A percentile compares a stretch with the other conserved stretches of the same genome.
Conservation (phyloP, 306 rosid genomes). For the Astragalus glycyphyllos region DNA sequence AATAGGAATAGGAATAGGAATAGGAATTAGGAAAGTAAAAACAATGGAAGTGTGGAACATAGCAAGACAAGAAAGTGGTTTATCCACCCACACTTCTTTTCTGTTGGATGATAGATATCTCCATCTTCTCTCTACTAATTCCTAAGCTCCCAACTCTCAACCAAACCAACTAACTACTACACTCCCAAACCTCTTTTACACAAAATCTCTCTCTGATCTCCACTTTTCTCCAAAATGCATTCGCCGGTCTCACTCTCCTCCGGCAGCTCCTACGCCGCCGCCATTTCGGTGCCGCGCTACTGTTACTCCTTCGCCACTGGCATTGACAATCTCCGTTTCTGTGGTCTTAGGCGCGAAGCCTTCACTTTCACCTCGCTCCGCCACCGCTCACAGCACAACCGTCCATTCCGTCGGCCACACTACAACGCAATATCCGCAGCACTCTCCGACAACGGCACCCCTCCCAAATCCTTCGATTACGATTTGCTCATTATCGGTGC, state of each 20-base stretch:
- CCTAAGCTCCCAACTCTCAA: conserved; percentile 28
- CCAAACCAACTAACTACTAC: conserved; percentile 52
- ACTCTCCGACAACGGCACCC: conserved; percentile 59
- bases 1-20: too few species aligned
- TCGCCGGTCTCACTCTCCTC: conserved; percentile 64
- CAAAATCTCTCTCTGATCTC: background rate
- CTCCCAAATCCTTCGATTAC: conserved; percentile 75
- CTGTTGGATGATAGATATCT: too few species aligned
- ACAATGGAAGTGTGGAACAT: too few species aligned
- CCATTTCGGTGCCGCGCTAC: conserved; percentile 50
- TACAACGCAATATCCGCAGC: conserved; percentile 50
- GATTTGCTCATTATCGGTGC: conserved; percentile 91
- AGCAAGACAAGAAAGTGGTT: too few species aligned
- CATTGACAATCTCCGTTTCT: conserved; percentile 55
- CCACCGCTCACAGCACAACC: conserved; percentile 35
- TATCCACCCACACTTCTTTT: too few species aligned
- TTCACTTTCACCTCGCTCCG: conserved; percentile 54
- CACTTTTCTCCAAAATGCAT: conserved; percentile 55
- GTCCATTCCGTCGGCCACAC: background rate
- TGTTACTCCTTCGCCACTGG: conserved; percentile 1
- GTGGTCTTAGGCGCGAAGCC: conserved; percentile 69
- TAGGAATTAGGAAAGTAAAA: too few species aligned
- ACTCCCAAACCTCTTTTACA: conserved; percentile 24
- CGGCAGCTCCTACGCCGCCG: conserved; percentile 17
- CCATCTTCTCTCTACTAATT: background rate